Percentiles rank a stretch among this genome's conserved stretches.
These are phyloP conservation scores for Zygosaccharomyces pseudobailii DNA, from an alignment of 1,139 yeast species.

Conservation along the genomic window DNA sequence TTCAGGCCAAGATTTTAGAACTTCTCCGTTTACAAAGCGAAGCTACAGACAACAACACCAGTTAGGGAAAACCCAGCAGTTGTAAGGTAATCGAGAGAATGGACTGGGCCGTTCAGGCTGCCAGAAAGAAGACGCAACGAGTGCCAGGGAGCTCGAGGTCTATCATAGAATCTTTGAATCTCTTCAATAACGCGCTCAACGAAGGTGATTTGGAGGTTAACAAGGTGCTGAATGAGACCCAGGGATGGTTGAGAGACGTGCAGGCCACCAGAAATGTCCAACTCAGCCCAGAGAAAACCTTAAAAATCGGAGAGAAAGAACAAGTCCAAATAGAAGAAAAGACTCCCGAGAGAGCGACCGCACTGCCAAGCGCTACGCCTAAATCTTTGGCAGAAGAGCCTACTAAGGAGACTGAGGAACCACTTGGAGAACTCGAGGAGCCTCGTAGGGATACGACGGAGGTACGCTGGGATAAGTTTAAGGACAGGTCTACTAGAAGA, in stretches of 20 bases:
- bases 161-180: slow-evolving; percentile 30
- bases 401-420: slow-evolving; percentile 24
- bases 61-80: neutral
- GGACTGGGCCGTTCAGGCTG: slow-evolving; percentile 33
- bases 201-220: slow-evolving; percentile 22
- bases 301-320: slow-evolving; percentile 3
- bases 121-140: slow-evolving; percentile 25
- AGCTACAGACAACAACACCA: neutral
- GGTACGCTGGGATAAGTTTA: slow-evolving; percentile 4
- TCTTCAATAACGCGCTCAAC: slow-evolving; percentile 22
- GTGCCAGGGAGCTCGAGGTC: slow-evolving; percentile 32
- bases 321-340: slow-evolving; percentile 1
- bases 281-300: slow-evolving; percentile 19
- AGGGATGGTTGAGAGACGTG: slow-evolving; percentile 21
- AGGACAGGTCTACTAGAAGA: slow-evolving; percentile 24
- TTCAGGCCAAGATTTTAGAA: neutral
- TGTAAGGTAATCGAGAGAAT: slow-evolving; percentile 10
- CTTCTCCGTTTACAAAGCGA: slow-evolving; percentile 2
- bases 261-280: slow-evolving; percentile 1
- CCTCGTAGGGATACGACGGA: neutral
- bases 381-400: slow-evolving; percentile 20
- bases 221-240: slow-evolving; percentile 16
- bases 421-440: slow-evolving; percentile 7
- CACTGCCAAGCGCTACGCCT: slow-evolving; percentile 13
- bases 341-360: slow-evolving; percentile 8